Evolutionary conservation across 495 filamentous ascomycete genomes (phyloP).

Genomic region (Penicillium lagena): DNA sequence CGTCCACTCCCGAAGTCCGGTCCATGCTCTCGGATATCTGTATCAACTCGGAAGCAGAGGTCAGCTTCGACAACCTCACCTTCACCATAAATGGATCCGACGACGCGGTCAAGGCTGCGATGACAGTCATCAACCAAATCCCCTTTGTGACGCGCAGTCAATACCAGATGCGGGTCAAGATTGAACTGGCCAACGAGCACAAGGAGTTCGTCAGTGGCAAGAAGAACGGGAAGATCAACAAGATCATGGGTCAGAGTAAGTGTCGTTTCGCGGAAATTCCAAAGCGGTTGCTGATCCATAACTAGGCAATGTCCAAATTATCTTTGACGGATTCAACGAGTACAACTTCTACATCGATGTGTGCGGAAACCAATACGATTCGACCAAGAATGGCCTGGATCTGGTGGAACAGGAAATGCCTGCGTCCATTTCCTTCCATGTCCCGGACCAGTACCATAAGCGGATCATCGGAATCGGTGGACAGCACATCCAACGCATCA

Average conservation of each 20-base stretch:
- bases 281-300: conserved; percentile 1
- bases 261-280: background rate
- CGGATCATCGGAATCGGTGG: conserved; percentile 98
- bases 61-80: conserved; percentile 86
- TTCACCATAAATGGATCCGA: conserved; percentile 95
- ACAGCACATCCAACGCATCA: conserved; percentile 98
- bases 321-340: conserved; percentile 98
- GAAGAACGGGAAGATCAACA: conserved; percentile 99
- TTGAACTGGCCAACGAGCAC: conserved; percentile 97
- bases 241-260: conserved; percentile 97
- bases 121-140: conserved; percentile 88
- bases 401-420: conserved; percentile 99
- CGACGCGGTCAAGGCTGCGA: conserved; percentile 86
- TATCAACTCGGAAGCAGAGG: conserved; percentile 89
- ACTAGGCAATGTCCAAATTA: conserved; percentile 87
- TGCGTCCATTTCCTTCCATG: conserved; percentile 97
- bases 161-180: conserved; percentile 93
- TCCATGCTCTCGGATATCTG: conserved; percentile 93
- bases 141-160: conserved; percentile 80
- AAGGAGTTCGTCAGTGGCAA: conserved; percentile 99
- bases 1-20: conserved; percentile 69
- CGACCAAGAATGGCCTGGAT: conserved; percentile 82
- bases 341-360: conserved; percentile 99
- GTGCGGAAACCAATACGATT: conserved; percentile 81
- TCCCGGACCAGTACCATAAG: conserved; percentile 99